Percentiles rank a stretch among this genome's conserved stretches.
Evolutionary conservation across 83 land plant genomes (phyloP).

Genomic region (Picea engelmannii): DNA sequence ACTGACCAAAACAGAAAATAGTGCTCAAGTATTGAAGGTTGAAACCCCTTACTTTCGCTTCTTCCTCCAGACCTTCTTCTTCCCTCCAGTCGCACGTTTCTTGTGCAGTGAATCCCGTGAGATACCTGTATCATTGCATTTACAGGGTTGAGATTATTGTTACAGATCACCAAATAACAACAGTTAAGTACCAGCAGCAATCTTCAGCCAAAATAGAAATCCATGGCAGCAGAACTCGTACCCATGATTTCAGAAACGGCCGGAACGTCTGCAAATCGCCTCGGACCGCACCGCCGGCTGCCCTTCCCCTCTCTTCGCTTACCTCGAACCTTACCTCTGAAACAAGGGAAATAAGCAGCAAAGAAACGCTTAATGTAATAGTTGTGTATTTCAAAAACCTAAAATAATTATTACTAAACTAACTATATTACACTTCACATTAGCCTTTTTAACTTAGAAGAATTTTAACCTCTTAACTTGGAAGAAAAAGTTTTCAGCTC

Average conservation of each 20-base stretch:
- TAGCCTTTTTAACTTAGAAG: too few species aligned
- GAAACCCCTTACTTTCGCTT: slow-evolving; percentile 45
- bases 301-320: too few species aligned
- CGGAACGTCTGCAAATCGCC: too few species aligned
- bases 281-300: too few species aligned
- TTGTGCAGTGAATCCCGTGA: slow-evolving; percentile 60
- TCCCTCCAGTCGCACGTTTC: slow-evolving; percentile 58
- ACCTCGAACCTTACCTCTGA: too few species aligned
- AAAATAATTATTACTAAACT: too few species aligned
- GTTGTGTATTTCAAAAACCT: too few species aligned
- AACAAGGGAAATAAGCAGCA: too few species aligned
- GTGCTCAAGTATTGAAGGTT: not conserved
- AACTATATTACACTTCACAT: too few species aligned
- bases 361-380: too few species aligned
- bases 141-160: not conserved
- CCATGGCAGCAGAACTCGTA: not conserved
- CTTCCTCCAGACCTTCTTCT: slow-evolving; percentile 65
- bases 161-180: not conserved
- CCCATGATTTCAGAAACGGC: not conserved
- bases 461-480: too few species aligned
- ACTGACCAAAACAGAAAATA: not conserved
- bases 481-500: too few species aligned
- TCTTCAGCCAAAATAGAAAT: not conserved
- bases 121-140: slow-evolving; percentile 32
- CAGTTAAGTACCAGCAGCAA: not conserved